These are phyloP conservation scores for Leccinum ponderosum DNA, from an alignment of 1,284 basidiomycete genomes.

Conservation along the genomic window DNA sequence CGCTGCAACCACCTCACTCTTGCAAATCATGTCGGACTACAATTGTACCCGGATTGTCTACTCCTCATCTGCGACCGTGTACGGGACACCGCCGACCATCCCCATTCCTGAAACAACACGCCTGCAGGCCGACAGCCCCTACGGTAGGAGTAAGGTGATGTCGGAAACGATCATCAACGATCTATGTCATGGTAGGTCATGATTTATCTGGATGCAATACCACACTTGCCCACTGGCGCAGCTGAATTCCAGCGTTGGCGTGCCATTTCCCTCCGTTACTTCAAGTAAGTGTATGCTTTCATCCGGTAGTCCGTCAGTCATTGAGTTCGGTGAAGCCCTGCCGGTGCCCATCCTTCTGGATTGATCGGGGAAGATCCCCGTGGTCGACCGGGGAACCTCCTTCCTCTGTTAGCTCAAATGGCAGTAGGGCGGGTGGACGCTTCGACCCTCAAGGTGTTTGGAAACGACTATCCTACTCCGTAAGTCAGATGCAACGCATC, in stretches of 20 bases:
- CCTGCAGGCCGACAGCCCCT: constrained; percentile 88
- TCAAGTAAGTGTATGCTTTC: constrained; percentile 70
- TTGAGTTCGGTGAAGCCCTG: constrained; percentile 61
- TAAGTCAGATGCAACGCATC: constrained; percentile 38
- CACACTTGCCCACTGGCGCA: constrained; percentile 28
- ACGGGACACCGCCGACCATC: constrained; percentile 89
- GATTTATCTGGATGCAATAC: constrained; percentile 1
- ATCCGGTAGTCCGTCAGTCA: neutral
- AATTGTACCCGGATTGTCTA: constrained; percentile 89
- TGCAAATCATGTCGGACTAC: constrained; percentile 86
- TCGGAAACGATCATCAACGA: constrained; percentile 91
- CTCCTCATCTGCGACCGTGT: constrained; percentile 99
- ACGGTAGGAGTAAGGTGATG: constrained; percentile 96
- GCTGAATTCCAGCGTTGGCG: constrained; percentile 76
- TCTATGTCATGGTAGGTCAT: constrained; percentile 69
- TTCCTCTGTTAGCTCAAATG: constrained; percentile 95
- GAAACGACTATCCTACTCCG: constrained; percentile 97
- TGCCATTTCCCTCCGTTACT: constrained; percentile 89
- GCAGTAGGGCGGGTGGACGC: constrained; percentile 89
- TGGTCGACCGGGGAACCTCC: constrained; percentile 93
- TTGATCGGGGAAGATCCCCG: constrained; percentile 95
- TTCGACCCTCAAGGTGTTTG: constrained; percentile 88
- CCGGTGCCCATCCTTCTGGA: constrained; percentile 95
- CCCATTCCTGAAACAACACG: constrained; percentile 95
- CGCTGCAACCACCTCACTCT: constrained; percentile 76